A percentile compares a stretch with the other conserved stretches of the same genome.
These are phyloP conservation scores for Botrytis sinoallii DNA, from an alignment of 2,329 filamentous ascomycete species.

Conservation along the genomic window DNA sequence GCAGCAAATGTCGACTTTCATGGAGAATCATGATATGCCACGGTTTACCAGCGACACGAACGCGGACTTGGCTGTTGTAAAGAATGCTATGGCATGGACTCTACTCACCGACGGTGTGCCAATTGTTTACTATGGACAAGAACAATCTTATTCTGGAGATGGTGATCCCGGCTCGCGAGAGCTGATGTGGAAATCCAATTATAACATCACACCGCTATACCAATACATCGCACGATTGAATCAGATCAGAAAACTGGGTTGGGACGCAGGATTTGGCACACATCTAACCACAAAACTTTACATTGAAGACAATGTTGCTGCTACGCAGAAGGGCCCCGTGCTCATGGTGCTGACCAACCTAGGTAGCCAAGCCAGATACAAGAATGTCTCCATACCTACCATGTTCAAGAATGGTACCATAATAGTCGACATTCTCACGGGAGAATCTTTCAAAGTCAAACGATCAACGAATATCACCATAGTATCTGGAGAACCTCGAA, in stretches of 20 bases:
- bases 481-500: slow-evolving; percentile 19
- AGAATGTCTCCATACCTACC: slow-evolving; percentile 12
- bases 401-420: slow-evolving; percentile 21
- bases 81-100: slow-evolving; percentile 48
- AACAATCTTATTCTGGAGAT: slow-evolving; percentile 46
- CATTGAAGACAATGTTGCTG: slow-evolving; percentile 15
- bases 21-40: slow-evolving; percentile 44
- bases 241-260: slow-evolving; percentile 21
- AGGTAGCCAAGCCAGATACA: slow-evolving; percentile 18
- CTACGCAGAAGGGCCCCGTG: slow-evolving; percentile 23
- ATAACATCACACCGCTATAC: slow-evolving; percentile 36
- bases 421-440: slow-evolving; percentile 23
- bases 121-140: slow-evolving; percentile 51
- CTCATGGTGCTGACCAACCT: slow-evolving; percentile 25
- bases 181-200: slow-evolving; percentile 43
- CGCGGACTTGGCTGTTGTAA: slow-evolving; percentile 35
- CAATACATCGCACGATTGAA: slow-evolving; percentile 23
- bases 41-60: slow-evolving; percentile 39
- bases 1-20: slow-evolving; percentile 41
- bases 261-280: slow-evolving; percentile 23
- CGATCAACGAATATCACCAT: slow-evolving; percentile 18
- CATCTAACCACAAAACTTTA: slow-evolving; percentile 20
- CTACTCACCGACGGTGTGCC: slow-evolving; percentile 50
- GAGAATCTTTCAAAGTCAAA: slow-evolving; percentile 23
- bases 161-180: slow-evolving; percentile 43